A percentile compares a stretch with the other conserved stretches of the same genome.
phyloP scores from a whole-genome alignment of 176 grass and related monocot genomes.

The Tuctoria greenei region DNA sequence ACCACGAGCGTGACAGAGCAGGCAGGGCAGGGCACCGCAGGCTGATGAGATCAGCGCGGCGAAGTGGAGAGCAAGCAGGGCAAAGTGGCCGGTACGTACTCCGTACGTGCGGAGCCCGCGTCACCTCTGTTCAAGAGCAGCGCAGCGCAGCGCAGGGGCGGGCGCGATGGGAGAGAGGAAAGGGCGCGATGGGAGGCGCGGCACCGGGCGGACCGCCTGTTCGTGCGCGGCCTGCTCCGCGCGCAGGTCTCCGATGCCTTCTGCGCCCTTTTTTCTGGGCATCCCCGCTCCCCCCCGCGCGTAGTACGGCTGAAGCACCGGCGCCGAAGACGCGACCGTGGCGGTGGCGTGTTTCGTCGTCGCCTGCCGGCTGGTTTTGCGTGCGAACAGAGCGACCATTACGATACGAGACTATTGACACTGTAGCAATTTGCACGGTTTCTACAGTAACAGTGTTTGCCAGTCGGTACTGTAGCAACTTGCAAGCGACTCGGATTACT shows the following conservation, averaged over 20 bases:
- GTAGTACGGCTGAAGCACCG: not conserved
- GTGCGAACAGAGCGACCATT: too few species aligned
- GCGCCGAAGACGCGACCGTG: too few species aligned
- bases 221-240: not conserved
- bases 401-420: too few species aligned
- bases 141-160: not conserved
- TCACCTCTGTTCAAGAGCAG: not conserved
- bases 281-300: not conserved
- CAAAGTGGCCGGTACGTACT: not conserved
- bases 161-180: not conserved
- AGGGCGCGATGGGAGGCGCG: not conserved
- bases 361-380: not conserved
- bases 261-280: not conserved
- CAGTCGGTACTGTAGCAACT: not conserved
- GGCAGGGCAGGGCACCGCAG: not conserved
- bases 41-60: not conserved
- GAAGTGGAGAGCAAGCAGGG: too few species aligned
- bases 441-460: not conserved
- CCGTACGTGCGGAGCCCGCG: not conserved
- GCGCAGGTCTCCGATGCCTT: not conserved
- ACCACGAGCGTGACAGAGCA: slow-evolving; percentile 19
- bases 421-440: not conserved
- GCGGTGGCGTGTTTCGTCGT: not conserved
- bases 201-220: not conserved
- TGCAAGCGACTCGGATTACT: not conserved